phyloP scores from a whole-genome alignment of 352 stramenopile genomes.

The Phytophthora melonis region DNA sequence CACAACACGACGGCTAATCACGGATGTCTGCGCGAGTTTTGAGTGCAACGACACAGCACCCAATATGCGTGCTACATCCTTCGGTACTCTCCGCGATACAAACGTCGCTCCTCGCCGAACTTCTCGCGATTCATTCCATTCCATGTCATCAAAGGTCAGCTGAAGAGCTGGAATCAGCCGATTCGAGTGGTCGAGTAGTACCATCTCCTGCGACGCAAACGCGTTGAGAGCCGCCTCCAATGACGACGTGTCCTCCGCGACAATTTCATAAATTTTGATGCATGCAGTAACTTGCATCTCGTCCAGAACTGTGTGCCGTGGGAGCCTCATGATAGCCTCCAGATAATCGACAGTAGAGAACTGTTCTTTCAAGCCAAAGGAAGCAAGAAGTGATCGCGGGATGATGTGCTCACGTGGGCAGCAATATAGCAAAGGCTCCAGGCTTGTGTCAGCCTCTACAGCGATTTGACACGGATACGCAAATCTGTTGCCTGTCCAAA shows the following conservation, averaged over 20 bases:
- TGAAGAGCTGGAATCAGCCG: constrained; percentile 42
- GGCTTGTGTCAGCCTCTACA: constrained; percentile 42
- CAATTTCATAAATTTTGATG: constrained; percentile 56
- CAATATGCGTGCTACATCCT: constrained; percentile 55
- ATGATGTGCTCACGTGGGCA: constrained; percentile 70
- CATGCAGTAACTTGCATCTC: constrained; percentile 47
- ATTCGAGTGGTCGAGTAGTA: constrained; percentile 53
- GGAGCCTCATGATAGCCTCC: constrained; percentile 56
- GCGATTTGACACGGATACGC: constrained; percentile 63
- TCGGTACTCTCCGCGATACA: constrained; percentile 57
- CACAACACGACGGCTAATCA: constrained; percentile 54
- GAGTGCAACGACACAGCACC: constrained; percentile 73
- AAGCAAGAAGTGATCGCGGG: constrained; percentile 60
- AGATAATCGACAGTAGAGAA: constrained; percentile 71
- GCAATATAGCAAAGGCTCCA: constrained; percentile 72
- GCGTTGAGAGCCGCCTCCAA: constrained; percentile 37
- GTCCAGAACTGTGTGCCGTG: constrained; percentile 34
- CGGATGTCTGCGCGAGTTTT: constrained; percentile 67
- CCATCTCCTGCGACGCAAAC: constrained; percentile 47
- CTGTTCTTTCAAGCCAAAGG: constrained; percentile 59
- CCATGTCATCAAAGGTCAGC: constrained; percentile 80
- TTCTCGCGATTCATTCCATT: constrained; percentile 74
- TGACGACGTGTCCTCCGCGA: constrained; percentile 40
- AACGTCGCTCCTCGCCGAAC: constrained; percentile 60
- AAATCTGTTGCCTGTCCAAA: constrained; percentile 79